Base-by-base conservation (phyloP, 345 rosid genomes). In the Gossypium stocksii region DNA sequence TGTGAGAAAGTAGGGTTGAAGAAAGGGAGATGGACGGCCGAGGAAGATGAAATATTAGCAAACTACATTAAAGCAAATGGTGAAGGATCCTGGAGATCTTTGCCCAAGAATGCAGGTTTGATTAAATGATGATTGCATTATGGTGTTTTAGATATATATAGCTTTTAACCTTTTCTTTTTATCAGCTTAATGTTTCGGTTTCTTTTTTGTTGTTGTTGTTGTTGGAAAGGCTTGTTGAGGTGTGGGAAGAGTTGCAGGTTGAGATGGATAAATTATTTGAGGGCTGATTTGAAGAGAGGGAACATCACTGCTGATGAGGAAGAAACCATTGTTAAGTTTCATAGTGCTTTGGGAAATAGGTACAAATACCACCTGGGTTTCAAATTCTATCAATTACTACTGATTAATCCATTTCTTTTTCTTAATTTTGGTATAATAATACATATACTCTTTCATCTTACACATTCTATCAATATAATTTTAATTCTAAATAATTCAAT, bases 211-310 rank as follows among this genome's bases (percentile, higher is more conserved):
- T 4, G 6, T 34, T 4, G 6, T 34, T 34, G 6, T 34, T 34
- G 41, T 34, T 34, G 41, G 38, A 8, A 65, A 89, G 98, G 96
- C 46, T 80, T 91, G 72, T 74, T 89, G 73, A 90, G 98, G 75
- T 93, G 98, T 72, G 98, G 98, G 12, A 93, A 93, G 87, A 93
- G 98, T 51, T 93, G 98, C 76, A 86, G 98, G 78, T 80, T 93
- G 77, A 91, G 98, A 84, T 93, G 98, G 98, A 89, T 90, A 48
- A 93, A 93, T 76, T 91, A 93, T 79, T 80, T 93, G 73, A 93
- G 91, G 82, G 74, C 84, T 63, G 97, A 85, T 64, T 70, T 93
- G 80, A 93, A 90, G 83, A 90, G 93, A 87, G 98, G 98, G 22
- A 90, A 91, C 75, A 86, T 93, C 56, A 87, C 94, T 20, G 15